Conservation (phyloP, 139 green algal species). For the Tetradesmus lagerheimii region DNA sequence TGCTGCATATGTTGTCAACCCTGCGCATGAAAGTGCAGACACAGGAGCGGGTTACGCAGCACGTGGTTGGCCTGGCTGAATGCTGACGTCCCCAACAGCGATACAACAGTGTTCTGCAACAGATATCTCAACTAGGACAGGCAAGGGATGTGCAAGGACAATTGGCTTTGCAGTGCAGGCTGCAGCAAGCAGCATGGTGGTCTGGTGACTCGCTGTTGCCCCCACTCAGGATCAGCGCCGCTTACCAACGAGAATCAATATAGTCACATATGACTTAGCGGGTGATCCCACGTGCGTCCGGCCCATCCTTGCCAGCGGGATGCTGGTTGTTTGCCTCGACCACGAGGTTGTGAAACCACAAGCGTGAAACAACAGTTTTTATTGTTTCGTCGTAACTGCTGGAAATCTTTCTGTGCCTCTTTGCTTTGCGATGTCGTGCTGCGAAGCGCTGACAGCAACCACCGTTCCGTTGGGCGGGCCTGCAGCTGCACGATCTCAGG, state of each 20-base stretch:
- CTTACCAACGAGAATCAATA: not conserved
- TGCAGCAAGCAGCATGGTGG: not conserved
- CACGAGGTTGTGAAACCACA: too few relatives aligned
- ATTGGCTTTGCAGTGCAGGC: not conserved
- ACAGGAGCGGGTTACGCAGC: not conserved
- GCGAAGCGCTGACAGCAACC: not conserved
- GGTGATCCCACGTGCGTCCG: not conserved
- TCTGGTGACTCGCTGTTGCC: not conserved
- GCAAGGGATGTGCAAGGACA: not conserved
- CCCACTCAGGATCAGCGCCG: not conserved
- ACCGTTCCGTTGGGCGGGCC: not conserved
- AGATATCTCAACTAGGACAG: too few relatives aligned
- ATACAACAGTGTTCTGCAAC: too few relatives aligned
- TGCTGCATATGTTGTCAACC: not conserved
- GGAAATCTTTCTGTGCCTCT: not conserved
- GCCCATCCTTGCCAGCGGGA: not conserved
- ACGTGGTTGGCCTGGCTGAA: too few relatives aligned
- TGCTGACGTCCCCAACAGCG: too few relatives aligned
- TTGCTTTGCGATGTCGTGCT: not conserved
- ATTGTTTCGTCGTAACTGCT: too few relatives aligned
- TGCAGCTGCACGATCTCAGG: not conserved
- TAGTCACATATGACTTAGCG: not conserved
- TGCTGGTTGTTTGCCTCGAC: not conserved
- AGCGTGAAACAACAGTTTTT: too few relatives aligned
- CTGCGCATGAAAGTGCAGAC: not conserved